phyloP scores from a whole-genome alignment of 2,329 filamentous ascomycete species.

The Epichloe typhina region DNA sequence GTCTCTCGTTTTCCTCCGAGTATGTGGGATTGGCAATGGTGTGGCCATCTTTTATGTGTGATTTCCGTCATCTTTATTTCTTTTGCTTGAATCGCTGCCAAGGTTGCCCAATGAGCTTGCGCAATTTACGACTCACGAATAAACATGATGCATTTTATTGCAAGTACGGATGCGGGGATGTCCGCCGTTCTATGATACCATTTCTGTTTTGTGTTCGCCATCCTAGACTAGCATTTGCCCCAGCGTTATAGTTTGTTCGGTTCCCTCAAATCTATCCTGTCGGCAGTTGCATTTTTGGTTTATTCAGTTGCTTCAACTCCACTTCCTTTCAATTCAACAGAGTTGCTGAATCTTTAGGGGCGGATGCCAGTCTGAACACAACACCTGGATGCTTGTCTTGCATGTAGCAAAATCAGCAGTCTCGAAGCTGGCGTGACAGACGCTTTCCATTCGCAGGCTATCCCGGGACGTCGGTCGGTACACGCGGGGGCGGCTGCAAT shows the following conservation, averaged over 20 bases:
- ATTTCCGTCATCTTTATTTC: neutral
- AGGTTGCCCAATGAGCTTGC: conserved; percentile 3
- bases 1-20: conserved; percentile 2
- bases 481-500: too few relatives aligned
- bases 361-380: neutral
- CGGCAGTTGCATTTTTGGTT: neutral
- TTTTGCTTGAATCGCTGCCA: conserved; percentile 2
- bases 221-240: conserved; percentile 5
- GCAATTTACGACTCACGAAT: conserved; percentile 3
- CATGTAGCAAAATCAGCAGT: neutral
- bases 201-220: conserved; percentile 5
- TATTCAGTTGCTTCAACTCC: neutral
- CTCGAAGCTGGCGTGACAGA: neutral
- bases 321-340: neutral
- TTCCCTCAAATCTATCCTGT: neutral
- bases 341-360: neutral
- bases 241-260: neutral
- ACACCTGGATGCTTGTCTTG: neutral
- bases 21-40: conserved; percentile 3
- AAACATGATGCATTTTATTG: neutral
- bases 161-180: neutral
- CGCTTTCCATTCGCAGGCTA: too few relatives aligned
- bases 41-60: neutral
- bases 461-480: too few relatives aligned
- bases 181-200: neutral